Evolutionary conservation across 2,329 filamentous ascomycete genomes (phyloP).

Genomic region (Penicillium sp.): DNA sequence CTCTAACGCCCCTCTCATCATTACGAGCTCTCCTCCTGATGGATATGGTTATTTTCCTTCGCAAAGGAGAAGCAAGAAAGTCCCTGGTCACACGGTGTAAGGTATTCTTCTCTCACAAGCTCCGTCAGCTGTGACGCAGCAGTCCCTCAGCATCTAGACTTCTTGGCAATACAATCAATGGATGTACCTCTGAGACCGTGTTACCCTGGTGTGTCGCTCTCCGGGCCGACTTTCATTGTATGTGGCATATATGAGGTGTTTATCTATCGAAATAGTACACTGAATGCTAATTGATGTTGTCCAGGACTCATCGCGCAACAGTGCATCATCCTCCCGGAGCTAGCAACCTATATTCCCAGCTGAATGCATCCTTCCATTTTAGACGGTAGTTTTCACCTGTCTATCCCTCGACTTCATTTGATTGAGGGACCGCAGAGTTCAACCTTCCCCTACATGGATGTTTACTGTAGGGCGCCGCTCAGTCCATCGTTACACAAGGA

Average conservation of each 20-base stretch:
- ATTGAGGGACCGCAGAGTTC: background rate
- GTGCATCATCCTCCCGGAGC: too few species aligned
- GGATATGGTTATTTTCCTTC: too few species aligned
- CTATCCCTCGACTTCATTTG: background rate
- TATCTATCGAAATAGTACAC: too few species aligned
- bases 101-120: background rate
- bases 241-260: too few species aligned
- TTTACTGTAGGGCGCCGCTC: background rate
- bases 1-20: too few species aligned
- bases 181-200: background rate
- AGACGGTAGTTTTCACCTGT: too few species aligned
- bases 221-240: too few species aligned
- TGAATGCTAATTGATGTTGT: too few species aligned
- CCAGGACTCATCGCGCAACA: too few species aligned
- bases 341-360: too few species aligned
- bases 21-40: too few species aligned
- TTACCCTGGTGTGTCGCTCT: background rate
- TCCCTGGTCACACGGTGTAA: background rate
- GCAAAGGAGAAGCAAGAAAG: background rate
- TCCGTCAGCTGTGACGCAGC: background rate
- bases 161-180: background rate
- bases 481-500: background rate
- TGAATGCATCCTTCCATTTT: too few species aligned
- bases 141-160: background rate
- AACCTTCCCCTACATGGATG: background rate